These are phyloP conservation scores for Candida fluviatilis DNA, from an alignment of 805 yeast genomes.

Conservation along the genomic window DNA sequence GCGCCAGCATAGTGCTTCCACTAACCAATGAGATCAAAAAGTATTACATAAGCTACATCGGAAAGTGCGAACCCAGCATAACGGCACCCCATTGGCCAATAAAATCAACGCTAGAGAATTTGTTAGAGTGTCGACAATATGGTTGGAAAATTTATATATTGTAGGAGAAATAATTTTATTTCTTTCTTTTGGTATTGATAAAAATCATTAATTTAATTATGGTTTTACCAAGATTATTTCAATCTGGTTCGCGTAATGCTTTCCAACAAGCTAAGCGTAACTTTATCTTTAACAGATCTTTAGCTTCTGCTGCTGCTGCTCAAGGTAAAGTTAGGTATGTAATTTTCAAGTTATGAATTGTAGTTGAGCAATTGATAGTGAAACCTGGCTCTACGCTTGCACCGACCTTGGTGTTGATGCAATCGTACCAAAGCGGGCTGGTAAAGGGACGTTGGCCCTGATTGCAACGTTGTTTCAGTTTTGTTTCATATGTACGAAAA, in stretches of 20 bases:
- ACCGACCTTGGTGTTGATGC: too few species aligned
- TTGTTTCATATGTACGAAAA: too few species aligned
- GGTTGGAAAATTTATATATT: conserved; percentile 2
- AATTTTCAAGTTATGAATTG: conserved; percentile 3
- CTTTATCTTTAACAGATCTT: conserved; percentile 67
- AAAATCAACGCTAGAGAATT: not conserved
- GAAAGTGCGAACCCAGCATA: not conserved
- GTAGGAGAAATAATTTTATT: not conserved
- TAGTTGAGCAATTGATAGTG: not conserved
- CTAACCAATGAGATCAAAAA: not conserved
- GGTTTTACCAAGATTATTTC: conserved; percentile 55
- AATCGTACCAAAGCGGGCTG: too few species aligned
- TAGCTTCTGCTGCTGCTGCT: conserved; percentile 72
- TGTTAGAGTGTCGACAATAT: not conserved
- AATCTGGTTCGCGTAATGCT: conserved; percentile 73
- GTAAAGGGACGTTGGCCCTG: too few species aligned
- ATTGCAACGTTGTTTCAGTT: too few species aligned
- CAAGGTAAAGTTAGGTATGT: conserved; percentile 89
- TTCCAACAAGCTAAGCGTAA: conserved; percentile 85
- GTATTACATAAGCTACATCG: not conserved
- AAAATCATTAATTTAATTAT: conserved; percentile 21
- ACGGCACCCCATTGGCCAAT: not conserved
- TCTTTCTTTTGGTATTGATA: conserved; percentile 3
- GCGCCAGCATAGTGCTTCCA: not conserved
- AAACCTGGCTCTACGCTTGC: too few species aligned